Evolutionary conservation across 805 yeast genomes (phyloP), one percentile per base, ranked within the genome.

Genomic region (Candida berthetii): DNA sequence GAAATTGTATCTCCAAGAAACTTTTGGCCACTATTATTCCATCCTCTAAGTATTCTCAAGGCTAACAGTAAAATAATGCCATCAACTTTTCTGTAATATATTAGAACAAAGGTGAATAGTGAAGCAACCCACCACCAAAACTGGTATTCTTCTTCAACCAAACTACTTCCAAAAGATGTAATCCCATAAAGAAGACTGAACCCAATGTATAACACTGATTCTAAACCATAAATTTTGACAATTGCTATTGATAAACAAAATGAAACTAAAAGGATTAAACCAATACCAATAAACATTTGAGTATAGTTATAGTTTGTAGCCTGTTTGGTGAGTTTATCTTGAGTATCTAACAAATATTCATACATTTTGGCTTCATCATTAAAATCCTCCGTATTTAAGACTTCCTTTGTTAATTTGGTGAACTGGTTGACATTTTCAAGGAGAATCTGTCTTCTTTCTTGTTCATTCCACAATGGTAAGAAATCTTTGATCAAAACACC

Each of bases 141-240:
- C 56, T 90, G 96, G 56, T 93, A 95, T 56, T 93, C 99, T 59
- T 93, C 99, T 55, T 93, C 99, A 15, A 93, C 84, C 43, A 90
- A 69, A 22, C 96, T 90, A 45, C 95, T 87, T 10, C 90, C 96
- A 64, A 90, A 87, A 48, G 82, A 71, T 0, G 86, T 71, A 0
- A 68, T 31, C 3, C 82, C 74, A 41, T 80, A 71, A 0, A 67
- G 37, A 32, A 71, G 35, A 16, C 65, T 36, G 50, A 54, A 54
- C 42, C 42, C 39, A 16, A 52, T 59, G 25, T 53, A 52, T 7
- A 42, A 4, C 2, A 41, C 22, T 0, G 39, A 27, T 27, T 39
- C 36, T 14, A 34, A 25, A 7, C 49, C 47, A 35, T 45, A 41
- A 17, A 22, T 17, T 3, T 13, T 14, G 7, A 37, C 4, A 37